Base-by-base conservation (phyloP, 2,329 filamentous ascomycete species). In the Fusarium metavorans region DNA sequence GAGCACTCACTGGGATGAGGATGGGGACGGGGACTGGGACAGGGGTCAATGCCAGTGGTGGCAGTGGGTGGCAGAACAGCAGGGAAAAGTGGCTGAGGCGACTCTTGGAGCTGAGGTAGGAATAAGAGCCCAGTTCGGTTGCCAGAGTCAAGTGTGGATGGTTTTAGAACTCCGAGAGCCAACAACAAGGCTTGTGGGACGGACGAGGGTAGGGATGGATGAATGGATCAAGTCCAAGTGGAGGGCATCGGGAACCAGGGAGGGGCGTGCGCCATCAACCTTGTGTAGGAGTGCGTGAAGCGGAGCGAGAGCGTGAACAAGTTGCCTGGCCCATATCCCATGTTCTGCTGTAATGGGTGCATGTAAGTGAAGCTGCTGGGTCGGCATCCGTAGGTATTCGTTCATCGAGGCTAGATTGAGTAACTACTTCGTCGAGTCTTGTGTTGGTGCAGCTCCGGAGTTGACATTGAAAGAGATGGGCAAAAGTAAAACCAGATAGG, bases 141-240 rank as follows among this genome's bases (percentile, higher is more conserved):
- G 41, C 30, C 64, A 62, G 73, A 76, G 66, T 30, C 64, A 54
- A 68, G 59, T 52, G 64, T 60, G 70, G 64, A 74, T 71, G 70
- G 56, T 64, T 68, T 67, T 50, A 58, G 45, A 57, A 63, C 65
- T 65, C 59, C 59, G 66, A 71, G 64, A 77, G 74, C 76, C 71
- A 73, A 75, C 72, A 76, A 74, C 66, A 76, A 77, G 70, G 76
- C 68, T 72, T 70, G 76, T 72, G 68, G 74, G 61, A 48, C 68
- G 57, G 56, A 62, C 68, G 70, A 72, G 68, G 74, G 72, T 70
- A 58, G 43, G 63, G 66, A 72, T 69, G 72, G 62, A 61, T 74
- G 68, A 68, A 75, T 67, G 72, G 72, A 72, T 74, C 68, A 74
- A 63, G 68, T 66, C 64, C 54, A 77, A 77, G 76, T 78, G 74